Percentiles rank a stretch among this genome's conserved stretches.
Evolutionary conservation across 192 early-diverging fungal species (phyloP).

Genomic region (Coemansia sp.): DNA sequence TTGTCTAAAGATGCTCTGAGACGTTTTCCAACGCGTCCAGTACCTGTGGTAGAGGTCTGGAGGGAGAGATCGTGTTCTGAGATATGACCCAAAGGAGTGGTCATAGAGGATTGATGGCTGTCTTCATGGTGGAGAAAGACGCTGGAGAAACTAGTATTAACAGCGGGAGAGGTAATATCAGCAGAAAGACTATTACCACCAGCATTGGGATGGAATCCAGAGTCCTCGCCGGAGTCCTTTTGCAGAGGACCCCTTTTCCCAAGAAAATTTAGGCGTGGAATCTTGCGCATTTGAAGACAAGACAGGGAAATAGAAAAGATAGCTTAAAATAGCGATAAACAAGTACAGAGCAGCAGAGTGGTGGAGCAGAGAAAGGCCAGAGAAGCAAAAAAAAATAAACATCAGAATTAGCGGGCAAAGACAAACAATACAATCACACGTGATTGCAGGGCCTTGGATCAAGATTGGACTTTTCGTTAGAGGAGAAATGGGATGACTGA

Average conservation of each 20-base stretch:
- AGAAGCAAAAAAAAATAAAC: not conserved
- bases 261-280: conserved; percentile 8
- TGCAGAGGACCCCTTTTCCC: not conserved
- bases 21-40: not conserved
- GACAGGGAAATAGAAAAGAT: not conserved
- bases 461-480: too few relatives aligned
- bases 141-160: not conserved
- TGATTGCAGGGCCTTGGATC: too few relatives aligned
- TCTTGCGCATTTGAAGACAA: not conserved
- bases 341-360: not conserved
- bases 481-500: too few relatives aligned
- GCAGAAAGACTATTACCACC: not conserved
- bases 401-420: not conserved
- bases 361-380: not conserved
- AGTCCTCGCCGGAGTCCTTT: not conserved
- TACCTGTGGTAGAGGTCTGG: too few relatives aligned
- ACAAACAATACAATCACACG: too few relatives aligned
- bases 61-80: too few relatives aligned
- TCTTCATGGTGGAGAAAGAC: not conserved
- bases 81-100: too few relatives aligned
- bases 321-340: not conserved
- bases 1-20: not conserved
- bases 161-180: not conserved
- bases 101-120: too few relatives aligned
- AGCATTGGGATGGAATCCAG: too few relatives aligned